These are phyloP conservation scores for Babesia ovata DNA, from an alignment of 169 alveolate species.

Conservation along the genomic window DNA sequence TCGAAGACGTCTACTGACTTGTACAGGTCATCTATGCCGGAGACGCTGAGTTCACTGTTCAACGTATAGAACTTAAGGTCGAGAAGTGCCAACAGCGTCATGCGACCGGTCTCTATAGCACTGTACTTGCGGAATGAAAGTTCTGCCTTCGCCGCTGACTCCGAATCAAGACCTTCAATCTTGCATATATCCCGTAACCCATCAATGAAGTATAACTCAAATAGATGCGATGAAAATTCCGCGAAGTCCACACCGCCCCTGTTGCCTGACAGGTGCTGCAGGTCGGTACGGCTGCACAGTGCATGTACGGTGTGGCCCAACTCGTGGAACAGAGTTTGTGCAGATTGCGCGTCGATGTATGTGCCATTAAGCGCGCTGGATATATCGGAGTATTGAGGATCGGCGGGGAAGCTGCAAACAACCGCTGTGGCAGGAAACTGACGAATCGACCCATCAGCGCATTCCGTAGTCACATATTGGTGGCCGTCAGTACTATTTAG, in stretches of 20 bases:
- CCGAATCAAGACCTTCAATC: constrained; percentile 36
- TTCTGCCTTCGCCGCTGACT: not conserved
- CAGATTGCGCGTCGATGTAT: constrained; percentile 58
- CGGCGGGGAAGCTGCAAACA: constrained; percentile 66
- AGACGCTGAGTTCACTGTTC: not conserved
- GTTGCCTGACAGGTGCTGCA: constrained; percentile 80
- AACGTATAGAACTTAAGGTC: constrained; percentile 41
- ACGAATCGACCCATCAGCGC: constrained; percentile 18
- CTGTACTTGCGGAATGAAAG: constrained; percentile 21
- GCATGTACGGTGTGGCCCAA: constrained; percentile 81
- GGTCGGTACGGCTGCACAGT: constrained; percentile 72
- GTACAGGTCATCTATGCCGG: not conserved
- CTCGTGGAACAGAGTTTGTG: constrained; percentile 74
- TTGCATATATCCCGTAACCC: constrained; percentile 20
- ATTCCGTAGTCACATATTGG: constrained; percentile 1
- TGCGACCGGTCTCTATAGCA: constrained; percentile 51
- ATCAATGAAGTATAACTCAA: constrained; percentile 62
- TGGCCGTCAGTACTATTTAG: not conserved
- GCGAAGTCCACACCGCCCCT: constrained; percentile 81
- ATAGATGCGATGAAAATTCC: constrained; percentile 79
- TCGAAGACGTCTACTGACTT: constrained; percentile 13
- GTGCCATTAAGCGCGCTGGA: constrained; percentile 7
- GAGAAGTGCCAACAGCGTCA: constrained; percentile 31
- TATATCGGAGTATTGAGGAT: not conserved
- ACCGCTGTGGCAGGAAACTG: constrained; percentile 76